Base-by-base conservation (phyloP, 2,329 filamentous ascomycete species). In the Camillea tinctor region DNA sequence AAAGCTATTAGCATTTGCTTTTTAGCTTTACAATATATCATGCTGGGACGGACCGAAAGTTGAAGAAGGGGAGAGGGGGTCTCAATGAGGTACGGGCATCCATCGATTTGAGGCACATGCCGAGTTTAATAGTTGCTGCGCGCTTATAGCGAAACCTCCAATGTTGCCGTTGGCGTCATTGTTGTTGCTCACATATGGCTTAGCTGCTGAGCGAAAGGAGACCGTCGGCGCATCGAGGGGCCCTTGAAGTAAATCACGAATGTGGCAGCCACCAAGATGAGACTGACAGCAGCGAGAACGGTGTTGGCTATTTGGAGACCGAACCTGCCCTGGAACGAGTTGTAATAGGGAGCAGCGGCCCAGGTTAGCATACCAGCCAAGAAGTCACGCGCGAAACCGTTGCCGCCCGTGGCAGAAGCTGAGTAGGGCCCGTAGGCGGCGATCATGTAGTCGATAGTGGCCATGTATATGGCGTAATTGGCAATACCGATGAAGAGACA, bases 391-490 rank as follows among this genome's bases (percentile, higher is more conserved):
- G 85, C 80, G 72, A 87, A 88, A 17, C 85, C 87, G 65, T 89
- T 89, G 19, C 87, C 86, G 50, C 87, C 87, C 0, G 86, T 88
- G 1, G 87, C 87, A 0, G 85, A 88, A 9, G 87, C 86, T 1
- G 86, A 84, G 72, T 87, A 89, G 0, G 83, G 82, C 0, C 86
- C 87, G 67, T 90, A 90, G 2, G 86, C 85, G 57, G 83, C 86
- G 59, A 88, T 85, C 81, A 88, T 87, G 71, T 88, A 88, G 68
- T 88, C 86, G 65, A 89, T 87, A 2, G 85, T 87, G 7, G 85
- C 83, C 81, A 88, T 87, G 73, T 89, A 88, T 55, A 88, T 87
- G 17, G 76, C 74, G 60, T 81, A 83, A 67, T 89, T 89, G 48
- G 87, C 86, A 53, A 89, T 82, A 23, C 85, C 87, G 44, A 89